A percentile compares a stretch with the other conserved stretches of the same genome.
These are phyloP conservation scores for Botryosphaeria agaves DNA, from an alignment of 2,329 filamentous ascomycete genomes.

Conservation along the genomic window DNA sequence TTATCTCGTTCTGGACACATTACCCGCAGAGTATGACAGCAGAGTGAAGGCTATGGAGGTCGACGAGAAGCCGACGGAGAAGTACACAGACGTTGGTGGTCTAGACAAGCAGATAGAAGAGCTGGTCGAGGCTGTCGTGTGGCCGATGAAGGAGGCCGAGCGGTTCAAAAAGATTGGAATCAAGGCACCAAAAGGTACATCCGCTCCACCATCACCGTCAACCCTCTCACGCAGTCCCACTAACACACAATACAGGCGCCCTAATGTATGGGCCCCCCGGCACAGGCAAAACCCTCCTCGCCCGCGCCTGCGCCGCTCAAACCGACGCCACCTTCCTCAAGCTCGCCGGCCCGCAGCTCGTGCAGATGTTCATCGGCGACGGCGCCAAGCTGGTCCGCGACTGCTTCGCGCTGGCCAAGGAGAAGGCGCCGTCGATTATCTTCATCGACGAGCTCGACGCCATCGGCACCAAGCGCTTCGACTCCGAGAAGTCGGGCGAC, in stretches of 20 bases:
- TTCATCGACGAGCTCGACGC: slow-evolving; percentile 98
- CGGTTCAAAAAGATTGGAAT: slow-evolving; percentile 99
- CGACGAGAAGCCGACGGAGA: slow-evolving; percentile 97
- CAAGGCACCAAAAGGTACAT: slow-evolving; percentile 93
- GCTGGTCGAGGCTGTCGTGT: slow-evolving; percentile 93
- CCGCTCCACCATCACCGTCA: slow-evolving; percentile 2
- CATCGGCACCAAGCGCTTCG: slow-evolving; percentile 97
- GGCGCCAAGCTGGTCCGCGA: slow-evolving; percentile 95
- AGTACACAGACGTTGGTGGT: slow-evolving; percentile 95
- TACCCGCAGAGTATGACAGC: slow-evolving; percentile 96
- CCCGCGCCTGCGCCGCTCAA: slow-evolving; percentile 90
- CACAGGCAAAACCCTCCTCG: slow-evolving; percentile 81
- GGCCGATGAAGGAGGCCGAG: slow-evolving; percentile 99
- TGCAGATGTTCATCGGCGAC: slow-evolving; percentile 99
- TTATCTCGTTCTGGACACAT: slow-evolving; percentile 88
- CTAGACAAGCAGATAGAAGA: slow-evolving; percentile 99
- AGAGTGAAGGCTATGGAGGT: slow-evolving; percentile 99
- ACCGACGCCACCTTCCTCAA: slow-evolving; percentile 98
- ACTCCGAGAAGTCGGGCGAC: slow-evolving; percentile 95
- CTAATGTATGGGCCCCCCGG: slow-evolving; percentile 94
- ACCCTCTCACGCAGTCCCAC: slow-evolving; percentile 3
- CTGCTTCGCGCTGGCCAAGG: slow-evolving; percentile 93
- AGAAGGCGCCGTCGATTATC: slow-evolving; percentile 97
- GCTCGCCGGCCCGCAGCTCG: slow-evolving; percentile 88
- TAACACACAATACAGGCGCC: slow-evolving; percentile 44